A percentile compares a stretch with the other conserved stretches of the same genome.
Evolutionary conservation across 148 eudicot species (phyloP).

Genomic region (Diospyros lotus): DNA sequence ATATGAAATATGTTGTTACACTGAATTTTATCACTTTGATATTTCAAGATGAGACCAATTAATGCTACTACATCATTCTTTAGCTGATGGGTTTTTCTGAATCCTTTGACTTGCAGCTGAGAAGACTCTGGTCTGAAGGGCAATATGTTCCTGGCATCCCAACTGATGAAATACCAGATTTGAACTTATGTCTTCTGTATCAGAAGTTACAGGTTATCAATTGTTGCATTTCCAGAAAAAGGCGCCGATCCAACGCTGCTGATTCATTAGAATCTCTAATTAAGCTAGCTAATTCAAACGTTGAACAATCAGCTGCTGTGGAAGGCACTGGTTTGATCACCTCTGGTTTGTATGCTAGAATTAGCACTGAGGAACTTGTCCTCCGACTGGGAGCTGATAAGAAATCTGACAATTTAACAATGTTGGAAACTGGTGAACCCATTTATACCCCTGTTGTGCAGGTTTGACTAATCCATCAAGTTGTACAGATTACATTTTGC

Average conservation of each 20-base stretch:
- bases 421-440: constrained; percentile 93
- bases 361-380: constrained; percentile 61
- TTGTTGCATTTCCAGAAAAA: constrained; percentile 87
- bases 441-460: constrained; percentile 77
- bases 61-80: background rate
- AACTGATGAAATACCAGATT: constrained; percentile 63
- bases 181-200: constrained; percentile 77
- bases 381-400: constrained; percentile 71
- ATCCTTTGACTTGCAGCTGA: constrained; percentile 53
- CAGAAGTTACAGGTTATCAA: constrained; percentile 95
- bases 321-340: constrained; percentile 30
- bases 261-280: constrained; percentile 57
- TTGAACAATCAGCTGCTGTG: constrained; percentile 42
- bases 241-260: constrained; percentile 53
- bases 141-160: constrained; percentile 89
- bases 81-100: constrained; percentile 7
- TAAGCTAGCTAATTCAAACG: constrained; percentile 38
- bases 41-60: background rate
- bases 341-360: constrained; percentile 55
- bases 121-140: constrained; percentile 87
- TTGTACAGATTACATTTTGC: constrained; percentile 9
- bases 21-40: background rate
- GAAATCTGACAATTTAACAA: constrained; percentile 45
- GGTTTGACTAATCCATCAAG: constrained; percentile 39
- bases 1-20: background rate